Conservation (phyloP, 106 monocot species). For the Dioscorea dumetorum region DNA sequence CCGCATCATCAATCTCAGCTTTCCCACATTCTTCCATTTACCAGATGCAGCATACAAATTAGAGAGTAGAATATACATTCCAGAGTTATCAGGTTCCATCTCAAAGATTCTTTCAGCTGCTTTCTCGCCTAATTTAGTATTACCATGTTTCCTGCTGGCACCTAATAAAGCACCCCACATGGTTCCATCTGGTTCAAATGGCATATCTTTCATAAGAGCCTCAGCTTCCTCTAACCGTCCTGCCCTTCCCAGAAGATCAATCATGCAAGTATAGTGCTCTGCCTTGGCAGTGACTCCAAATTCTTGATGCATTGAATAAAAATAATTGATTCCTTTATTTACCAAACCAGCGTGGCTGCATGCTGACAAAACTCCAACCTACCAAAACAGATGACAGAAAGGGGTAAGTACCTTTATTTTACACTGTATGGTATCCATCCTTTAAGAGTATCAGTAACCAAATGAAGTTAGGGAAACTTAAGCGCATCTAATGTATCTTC, state of each 20-base stretch:
- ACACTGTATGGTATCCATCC: no score
- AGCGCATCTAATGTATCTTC: no score
- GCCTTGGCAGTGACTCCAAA: constrained; percentile 47
- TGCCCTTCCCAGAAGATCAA: constrained; percentile 66
- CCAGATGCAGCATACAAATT: constrained; percentile 55
- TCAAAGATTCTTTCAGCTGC: constrained; percentile 55
- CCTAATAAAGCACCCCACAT: constrained; percentile 84
- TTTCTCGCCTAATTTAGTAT: constrained; percentile 42
- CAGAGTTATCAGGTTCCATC: constrained; percentile 69
- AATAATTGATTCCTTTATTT: constrained; percentile 46
- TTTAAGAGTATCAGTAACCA: no score
- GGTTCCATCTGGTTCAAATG: constrained; percentile 57
- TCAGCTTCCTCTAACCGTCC: constrained; percentile 47
- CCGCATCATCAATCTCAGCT: constrained; percentile 48
- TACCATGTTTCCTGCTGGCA: constrained; percentile 53
- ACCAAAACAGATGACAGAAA: neutral
- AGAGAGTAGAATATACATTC: constrained; percentile 76
- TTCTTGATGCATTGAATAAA: constrained; percentile 50
- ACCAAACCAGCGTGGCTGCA: constrained; percentile 61
- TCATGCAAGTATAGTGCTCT: constrained; percentile 78
- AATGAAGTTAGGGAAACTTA: no score
- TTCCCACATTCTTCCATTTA: constrained; percentile 46
- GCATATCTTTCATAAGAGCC: constrained; percentile 44
- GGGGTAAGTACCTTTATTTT: no score
- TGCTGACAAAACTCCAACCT: constrained; percentile 71